These are phyloP conservation scores for Capillidium heterosporum DNA, from an alignment of 371 early-diverging fungal species.

Conservation along the genomic window DNA sequence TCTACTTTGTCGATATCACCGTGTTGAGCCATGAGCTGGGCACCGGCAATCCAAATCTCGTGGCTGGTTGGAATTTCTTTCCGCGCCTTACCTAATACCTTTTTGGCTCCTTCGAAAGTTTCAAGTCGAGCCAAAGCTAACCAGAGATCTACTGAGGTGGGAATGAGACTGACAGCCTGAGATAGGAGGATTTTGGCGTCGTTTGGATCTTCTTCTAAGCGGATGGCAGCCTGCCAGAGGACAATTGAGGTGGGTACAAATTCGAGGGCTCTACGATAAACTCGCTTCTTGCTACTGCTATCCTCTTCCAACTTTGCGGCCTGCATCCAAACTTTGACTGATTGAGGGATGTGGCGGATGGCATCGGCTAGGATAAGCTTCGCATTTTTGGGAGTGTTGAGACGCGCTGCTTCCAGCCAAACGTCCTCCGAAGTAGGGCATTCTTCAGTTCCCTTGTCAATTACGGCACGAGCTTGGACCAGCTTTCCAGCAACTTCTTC, in stretches of 20 bases:
- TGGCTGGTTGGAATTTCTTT: constrained; percentile 66
- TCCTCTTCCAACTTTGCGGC: constrained; percentile 79
- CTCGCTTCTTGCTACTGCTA: constrained; percentile 48
- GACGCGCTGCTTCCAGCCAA: constrained; percentile 88
- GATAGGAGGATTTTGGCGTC: constrained; percentile 81
- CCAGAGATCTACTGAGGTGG: constrained; percentile 84
- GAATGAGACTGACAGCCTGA: constrained; percentile 83
- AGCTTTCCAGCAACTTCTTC: constrained; percentile 84
- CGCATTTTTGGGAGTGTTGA: constrained; percentile 64
- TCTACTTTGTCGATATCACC: constrained; percentile 46
- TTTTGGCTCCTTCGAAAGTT: constrained; percentile 71
- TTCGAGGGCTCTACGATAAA: constrained; percentile 87
- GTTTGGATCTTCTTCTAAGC: constrained; percentile 77
- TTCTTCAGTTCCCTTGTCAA: constrained; percentile 82
- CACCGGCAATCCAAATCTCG: constrained; percentile 91
- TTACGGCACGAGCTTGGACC: constrained; percentile 61
- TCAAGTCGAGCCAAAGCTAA: constrained; percentile 84
- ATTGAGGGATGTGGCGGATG: constrained; percentile 71
- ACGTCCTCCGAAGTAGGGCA: constrained; percentile 89
- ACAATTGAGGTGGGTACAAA: constrained; percentile 79
- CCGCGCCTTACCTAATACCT: constrained; percentile 81
- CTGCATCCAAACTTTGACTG: constrained; percentile 82
- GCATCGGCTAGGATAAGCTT: constrained; percentile 82
- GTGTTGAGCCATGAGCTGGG: constrained; percentile 75
- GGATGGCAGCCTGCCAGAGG: constrained; percentile 83